Conservation (phyloP, 805 yeast species). For the Saccharomycopsis lassenensis region DNA sequence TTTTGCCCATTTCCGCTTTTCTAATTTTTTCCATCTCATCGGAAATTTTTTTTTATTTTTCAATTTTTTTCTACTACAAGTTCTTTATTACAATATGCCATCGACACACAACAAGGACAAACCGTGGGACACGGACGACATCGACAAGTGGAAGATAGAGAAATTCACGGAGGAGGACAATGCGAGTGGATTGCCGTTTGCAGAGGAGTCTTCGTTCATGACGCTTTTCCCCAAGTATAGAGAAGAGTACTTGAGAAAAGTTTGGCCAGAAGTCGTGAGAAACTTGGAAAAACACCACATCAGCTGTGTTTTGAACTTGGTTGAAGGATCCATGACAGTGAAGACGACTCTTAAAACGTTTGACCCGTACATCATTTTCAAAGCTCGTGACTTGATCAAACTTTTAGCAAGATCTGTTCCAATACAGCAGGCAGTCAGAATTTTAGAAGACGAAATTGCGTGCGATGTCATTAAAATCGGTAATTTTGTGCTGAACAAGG, state of each 20-base stretch:
- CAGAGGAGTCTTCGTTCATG: constrained; percentile 94
- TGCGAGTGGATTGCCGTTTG: constrained; percentile 73
- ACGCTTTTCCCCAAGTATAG: constrained; percentile 94
- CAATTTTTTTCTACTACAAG: no score
- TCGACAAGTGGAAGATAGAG: constrained; percentile 85
- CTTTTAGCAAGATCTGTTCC: constrained; percentile 94
- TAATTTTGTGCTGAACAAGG: constrained; percentile 78
- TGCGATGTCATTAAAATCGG: constrained; percentile 97
- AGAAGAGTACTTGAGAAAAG: constrained; percentile 75
- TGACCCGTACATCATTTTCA: constrained; percentile 88
- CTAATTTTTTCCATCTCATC: not conserved
- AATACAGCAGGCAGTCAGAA: constrained; percentile 89
- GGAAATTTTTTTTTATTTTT: not conserved
- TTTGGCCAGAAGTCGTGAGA: constrained; percentile 90
- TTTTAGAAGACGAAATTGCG: constrained; percentile 83
- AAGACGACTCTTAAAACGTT: constrained; percentile 90
- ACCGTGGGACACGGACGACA: constrained; percentile 96
- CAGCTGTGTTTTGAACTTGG: constrained; percentile 78
- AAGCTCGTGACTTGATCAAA: constrained; percentile 91
- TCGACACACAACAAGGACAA: constrained; percentile 90
- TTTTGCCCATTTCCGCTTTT: not conserved
- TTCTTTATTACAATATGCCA: constrained; percentile 71
- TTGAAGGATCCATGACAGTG: constrained; percentile 96
- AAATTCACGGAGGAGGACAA: constrained; percentile 88
- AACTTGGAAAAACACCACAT: constrained; percentile 63